Evolutionary conservation across 2,329 filamentous ascomycete species (phyloP), one percentile per base, ranked within the genome.

Genomic region (Cryphonectria naterciae): DNA sequence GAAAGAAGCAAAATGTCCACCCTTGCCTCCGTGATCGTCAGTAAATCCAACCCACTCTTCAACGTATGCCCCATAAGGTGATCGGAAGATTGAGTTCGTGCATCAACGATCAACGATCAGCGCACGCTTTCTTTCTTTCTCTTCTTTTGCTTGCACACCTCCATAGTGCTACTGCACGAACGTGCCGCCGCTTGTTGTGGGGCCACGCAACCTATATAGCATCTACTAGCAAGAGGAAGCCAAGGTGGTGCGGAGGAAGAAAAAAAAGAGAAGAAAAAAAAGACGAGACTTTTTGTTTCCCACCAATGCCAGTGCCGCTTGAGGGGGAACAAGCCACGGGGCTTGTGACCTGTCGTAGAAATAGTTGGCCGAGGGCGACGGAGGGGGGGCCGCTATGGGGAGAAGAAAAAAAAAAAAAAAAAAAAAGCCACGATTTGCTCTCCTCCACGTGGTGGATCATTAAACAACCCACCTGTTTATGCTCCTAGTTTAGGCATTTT

Each of bases 381-480:
- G 4, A 19, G 41, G 41, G 41, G 41, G 41, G 5, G 35, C 56
- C 56, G 13, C 22, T 15, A 32, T 39, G 17, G 15, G 10, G 37
- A 39, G 32, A 37, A 37, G 37, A 7, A 1, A 4, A 37, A 10
- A 10, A 5, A 37, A 37, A 10, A 10, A 5, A 37, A 39, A 39
- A 39, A 2, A 11, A 61, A 39, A 35, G 56, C n/a, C 52, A 28
- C n/a, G 19, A 15, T 61, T 35, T n/a, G 46, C 32, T 39, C 35
- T 25, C 58, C 35, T 61, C 58, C 58, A 61, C 58, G 58, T 61
- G 58, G 58, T 61, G 58, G 58, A 61, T 39, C 39, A 61, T 61
- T n/a, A 35, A 60, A 35, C 22, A 39, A 39, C 19, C 35, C 58
- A 22, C 58, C 28, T 58, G 4, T 32, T 32, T 32, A 32, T 19